A percentile compares a stretch with the other conserved stretches of the same genome.
phyloP scores from a whole-genome alignment of 495 filamentous ascomycete species.

The Aspergillus homomorphus region DNA sequence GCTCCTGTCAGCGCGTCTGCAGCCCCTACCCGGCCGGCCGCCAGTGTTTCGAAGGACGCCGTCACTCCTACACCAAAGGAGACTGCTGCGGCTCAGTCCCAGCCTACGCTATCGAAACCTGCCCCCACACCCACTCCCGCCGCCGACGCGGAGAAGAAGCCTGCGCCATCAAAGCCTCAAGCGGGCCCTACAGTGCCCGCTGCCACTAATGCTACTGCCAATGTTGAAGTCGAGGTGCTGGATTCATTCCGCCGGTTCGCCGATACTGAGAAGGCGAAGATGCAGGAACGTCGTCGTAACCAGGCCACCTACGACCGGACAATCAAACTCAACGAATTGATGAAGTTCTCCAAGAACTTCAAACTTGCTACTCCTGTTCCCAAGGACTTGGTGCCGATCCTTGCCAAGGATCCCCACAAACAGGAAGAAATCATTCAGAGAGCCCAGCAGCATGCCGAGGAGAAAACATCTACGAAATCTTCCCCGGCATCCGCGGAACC shows the following conservation, averaged over 20 bases:
- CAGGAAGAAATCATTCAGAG: slow-evolving; percentile 90
- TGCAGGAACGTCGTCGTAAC: slow-evolving; percentile 68
- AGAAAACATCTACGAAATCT: slow-evolving; percentile 50
- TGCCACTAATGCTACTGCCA: slow-evolving; percentile 64
- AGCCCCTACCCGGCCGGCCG: slow-evolving; percentile 20
- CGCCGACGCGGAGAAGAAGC: slow-evolving; percentile 41
- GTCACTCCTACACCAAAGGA: slow-evolving; percentile 22
- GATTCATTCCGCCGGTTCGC: slow-evolving; percentile 82
- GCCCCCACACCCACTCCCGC: slow-evolving; percentile 11
- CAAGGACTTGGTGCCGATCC: slow-evolving; percentile 85
- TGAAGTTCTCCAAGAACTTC: slow-evolving; percentile 92
- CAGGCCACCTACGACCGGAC: slow-evolving; percentile 70
- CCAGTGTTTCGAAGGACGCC: slow-evolving; percentile 25
- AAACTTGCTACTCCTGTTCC: slow-evolving; percentile 90
- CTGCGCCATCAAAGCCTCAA: slow-evolving; percentile 21
- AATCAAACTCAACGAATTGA: slow-evolving; percentile 86
- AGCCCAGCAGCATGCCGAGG: slow-evolving; percentile 61
- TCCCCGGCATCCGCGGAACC: slow-evolving; percentile 33
- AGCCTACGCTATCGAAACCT: slow-evolving; percentile 20
- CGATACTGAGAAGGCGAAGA: slow-evolving; percentile 67
- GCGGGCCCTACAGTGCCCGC: slow-evolving; percentile 16
- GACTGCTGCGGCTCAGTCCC: slow-evolving; percentile 35
- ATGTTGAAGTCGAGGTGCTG: slow-evolving; percentile 73
- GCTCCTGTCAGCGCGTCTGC: slow-evolving; percentile 74
- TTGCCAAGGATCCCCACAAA: slow-evolving; percentile 91